Conservation (phyloP, 768 basidiomycete genomes). For the Infundibulicybe gibba region DNA sequence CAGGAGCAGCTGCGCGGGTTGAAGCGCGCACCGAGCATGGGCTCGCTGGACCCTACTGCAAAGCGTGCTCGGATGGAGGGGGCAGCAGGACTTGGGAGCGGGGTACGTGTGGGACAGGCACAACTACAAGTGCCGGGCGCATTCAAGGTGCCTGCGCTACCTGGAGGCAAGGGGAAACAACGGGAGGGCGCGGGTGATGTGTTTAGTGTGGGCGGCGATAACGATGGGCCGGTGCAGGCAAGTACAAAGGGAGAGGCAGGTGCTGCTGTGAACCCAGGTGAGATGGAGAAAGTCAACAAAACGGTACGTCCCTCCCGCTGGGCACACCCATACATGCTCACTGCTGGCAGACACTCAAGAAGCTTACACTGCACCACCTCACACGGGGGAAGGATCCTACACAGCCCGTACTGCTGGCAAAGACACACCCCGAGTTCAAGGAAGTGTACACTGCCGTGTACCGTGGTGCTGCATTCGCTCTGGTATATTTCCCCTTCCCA, state of each 20-base stretch:
- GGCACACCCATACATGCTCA: too few species aligned
- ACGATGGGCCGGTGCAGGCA: constrained; percentile 11
- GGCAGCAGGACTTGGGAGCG: constrained; percentile 30
- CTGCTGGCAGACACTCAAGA: constrained; percentile 38
- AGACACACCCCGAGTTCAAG: constrained; percentile 48
- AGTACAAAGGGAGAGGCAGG: constrained; percentile 26
- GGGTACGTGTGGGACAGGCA: constrained; percentile 25
- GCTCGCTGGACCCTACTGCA: constrained; percentile 8
- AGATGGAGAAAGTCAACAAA: constrained; percentile 59
- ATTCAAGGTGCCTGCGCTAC: constrained; percentile 52
- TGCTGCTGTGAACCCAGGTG: constrained; percentile 14
- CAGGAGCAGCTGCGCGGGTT: constrained; percentile 16
- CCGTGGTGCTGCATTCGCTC: constrained; percentile 46
- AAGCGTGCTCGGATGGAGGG: constrained; percentile 30
- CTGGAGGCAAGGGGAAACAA: constrained; percentile 39
- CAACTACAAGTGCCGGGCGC: constrained; percentile 21
- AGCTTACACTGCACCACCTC: constrained; percentile 35
- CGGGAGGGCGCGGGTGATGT: constrained; percentile 29
- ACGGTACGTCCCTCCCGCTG: constrained; percentile 34
- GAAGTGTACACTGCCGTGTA: constrained; percentile 44
- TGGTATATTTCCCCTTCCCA: constrained; percentile 30
- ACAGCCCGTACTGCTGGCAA: constrained; percentile 25
- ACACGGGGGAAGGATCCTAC: constrained; percentile 33
- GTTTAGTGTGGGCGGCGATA: constrained; percentile 21
- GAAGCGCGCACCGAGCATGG: constrained; percentile 25